These are phyloP conservation scores for Zopfochytrium polystomum DNA, from an alignment of 371 early-diverging fungal species.

Conservation along the genomic window DNA sequence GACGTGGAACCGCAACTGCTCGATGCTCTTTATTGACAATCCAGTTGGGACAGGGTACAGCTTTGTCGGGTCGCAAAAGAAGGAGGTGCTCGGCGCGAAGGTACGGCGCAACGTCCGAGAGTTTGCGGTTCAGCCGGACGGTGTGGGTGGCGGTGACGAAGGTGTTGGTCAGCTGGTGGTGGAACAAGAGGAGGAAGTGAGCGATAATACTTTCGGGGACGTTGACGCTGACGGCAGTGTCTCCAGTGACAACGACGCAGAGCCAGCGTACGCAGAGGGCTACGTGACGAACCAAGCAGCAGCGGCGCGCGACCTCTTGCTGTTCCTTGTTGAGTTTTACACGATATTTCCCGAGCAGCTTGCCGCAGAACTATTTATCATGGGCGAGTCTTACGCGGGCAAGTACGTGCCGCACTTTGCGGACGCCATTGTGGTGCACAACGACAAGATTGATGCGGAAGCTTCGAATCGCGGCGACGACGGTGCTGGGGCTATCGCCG, in stretches of 20 bases:
- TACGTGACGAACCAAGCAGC: slow-evolving; percentile 51
- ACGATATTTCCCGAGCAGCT: slow-evolving; percentile 47
- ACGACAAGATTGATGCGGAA: too few species aligned
- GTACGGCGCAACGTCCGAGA: too few species aligned
- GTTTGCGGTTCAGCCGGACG: not conserved
- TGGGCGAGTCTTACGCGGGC: slow-evolving; percentile 61
- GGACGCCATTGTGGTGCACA: slow-evolving; percentile 41
- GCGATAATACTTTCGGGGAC: too few species aligned
- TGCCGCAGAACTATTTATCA: slow-evolving; percentile 40
- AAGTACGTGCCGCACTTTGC: slow-evolving; percentile 59
- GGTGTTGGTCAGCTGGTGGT: not conserved
- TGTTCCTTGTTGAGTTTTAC: slow-evolving; percentile 52
- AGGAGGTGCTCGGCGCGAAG: too few species aligned
- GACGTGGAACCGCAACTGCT: slow-evolving; percentile 51
- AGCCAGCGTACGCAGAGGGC: slow-evolving; percentile 39
- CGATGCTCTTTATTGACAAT: slow-evolving; percentile 63
- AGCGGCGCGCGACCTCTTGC: slow-evolving; percentile 46
- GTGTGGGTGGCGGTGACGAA: not conserved
- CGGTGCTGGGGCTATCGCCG: too few species aligned
- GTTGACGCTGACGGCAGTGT: slow-evolving; percentile 1
- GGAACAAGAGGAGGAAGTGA: not conserved
- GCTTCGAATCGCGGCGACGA: too few species aligned
- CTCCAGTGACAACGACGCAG: slow-evolving; percentile 14
- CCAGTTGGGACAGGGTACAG: too few species aligned
- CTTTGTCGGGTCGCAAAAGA: slow-evolving; percentile 64